phyloP scores from a whole-genome alignment of 345 rosid species.

The Eucalyptus regnans region DNA sequence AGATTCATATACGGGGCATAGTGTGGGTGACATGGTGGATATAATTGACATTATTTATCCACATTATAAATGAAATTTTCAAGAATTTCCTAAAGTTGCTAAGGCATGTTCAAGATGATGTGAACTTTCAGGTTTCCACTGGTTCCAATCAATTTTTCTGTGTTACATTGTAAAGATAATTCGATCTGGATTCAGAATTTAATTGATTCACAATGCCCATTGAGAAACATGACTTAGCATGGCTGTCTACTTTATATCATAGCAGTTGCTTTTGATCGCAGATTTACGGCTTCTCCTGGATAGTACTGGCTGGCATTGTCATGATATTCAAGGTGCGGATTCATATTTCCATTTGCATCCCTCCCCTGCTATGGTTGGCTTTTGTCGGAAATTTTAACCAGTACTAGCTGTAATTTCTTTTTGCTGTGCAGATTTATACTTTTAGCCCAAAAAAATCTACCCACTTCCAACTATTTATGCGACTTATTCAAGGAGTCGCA shows the following conservation, averaged over 20 bases:
- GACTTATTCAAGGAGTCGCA: slow-evolving; percentile 73
- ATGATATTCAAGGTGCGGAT: slow-evolving; percentile 65
- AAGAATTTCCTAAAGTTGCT: neutral
- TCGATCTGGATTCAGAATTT: neutral
- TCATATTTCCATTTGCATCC: neutral
- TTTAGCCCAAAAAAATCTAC: slow-evolving; percentile 67
- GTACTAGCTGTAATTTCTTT: neutral
- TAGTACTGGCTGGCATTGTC: slow-evolving; percentile 49
- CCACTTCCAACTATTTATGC: slow-evolving; percentile 50
- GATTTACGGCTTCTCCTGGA: slow-evolving; percentile 95
- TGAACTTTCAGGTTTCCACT: neutral
- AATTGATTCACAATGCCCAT: neutral
- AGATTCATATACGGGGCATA: neutral
- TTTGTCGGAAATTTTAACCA: neutral
- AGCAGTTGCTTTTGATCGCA: slow-evolving; percentile 12
- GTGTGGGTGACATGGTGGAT: neutral
- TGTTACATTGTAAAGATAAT: neutral
- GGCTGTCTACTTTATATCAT: neutral
- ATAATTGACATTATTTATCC: neutral
- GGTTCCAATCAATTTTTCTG: neutral
- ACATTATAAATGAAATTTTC: neutral
- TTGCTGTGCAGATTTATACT: slow-evolving; percentile 52
- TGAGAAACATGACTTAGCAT: neutral
- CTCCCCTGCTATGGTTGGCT: neutral
- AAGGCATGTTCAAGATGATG: neutral